phyloP scores from a whole-genome alignment of 2,329 filamentous ascomycete species.

The Helminthosporium solani region DNA sequence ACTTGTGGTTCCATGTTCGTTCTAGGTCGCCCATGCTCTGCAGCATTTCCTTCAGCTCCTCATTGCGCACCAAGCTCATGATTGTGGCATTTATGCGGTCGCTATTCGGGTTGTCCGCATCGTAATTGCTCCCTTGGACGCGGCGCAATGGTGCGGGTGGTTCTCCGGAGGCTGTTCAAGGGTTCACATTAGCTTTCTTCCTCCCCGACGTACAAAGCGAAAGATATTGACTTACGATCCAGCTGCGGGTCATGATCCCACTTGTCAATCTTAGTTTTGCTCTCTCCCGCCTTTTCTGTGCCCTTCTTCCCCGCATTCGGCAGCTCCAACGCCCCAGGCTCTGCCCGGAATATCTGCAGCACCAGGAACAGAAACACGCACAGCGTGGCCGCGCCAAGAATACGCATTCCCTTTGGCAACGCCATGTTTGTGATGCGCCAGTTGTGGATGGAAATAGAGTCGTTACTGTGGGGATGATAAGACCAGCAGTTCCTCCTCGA shows the following conservation, averaged over 20 bases:
- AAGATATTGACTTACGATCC: constrained; percentile 67
- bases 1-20: constrained; percentile 94
- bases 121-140: constrained; percentile 71
- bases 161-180: constrained; percentile 70
- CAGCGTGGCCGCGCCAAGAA: constrained; percentile 70
- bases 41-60: constrained; percentile 80
- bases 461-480: not conserved
- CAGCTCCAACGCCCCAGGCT: constrained; percentile 47
- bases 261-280: constrained; percentile 53
- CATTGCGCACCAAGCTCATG: constrained; percentile 87
- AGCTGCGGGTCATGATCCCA: constrained; percentile 80
- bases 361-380: constrained; percentile 77
- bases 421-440: constrained; percentile 64
- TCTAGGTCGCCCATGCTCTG: constrained; percentile 90
- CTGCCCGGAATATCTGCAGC: constrained; percentile 69
- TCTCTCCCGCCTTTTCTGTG: not conserved
- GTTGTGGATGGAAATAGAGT: not conserved
- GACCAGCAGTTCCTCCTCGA: not conserved
- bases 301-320: constrained; percentile 18
- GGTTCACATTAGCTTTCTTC: not conserved
- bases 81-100: constrained; percentile 92
- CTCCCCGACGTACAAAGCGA: not conserved
- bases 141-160: constrained; percentile 75
- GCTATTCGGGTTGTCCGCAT: constrained; percentile 70
- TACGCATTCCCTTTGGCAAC: constrained; percentile 79